Evolutionary conservation across 169 alveolate genomes (phyloP).

Genomic region (Plasmodium ovale): DNA sequence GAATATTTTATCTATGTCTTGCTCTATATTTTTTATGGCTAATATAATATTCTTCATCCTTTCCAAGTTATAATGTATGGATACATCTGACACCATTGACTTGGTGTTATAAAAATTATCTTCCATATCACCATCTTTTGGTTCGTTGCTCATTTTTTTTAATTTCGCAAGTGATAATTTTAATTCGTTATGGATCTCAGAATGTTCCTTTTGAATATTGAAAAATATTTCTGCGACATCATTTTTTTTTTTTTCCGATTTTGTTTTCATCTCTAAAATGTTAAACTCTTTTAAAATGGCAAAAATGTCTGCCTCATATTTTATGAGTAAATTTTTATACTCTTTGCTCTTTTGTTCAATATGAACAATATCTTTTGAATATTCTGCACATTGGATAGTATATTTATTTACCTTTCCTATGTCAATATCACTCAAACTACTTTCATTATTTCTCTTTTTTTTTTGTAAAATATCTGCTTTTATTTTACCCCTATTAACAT

Average conservation of each 20-base stretch:
- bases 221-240: neutral
- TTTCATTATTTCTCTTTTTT: neutral
- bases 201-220: neutral
- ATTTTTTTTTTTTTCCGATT: neutral
- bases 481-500: neutral
- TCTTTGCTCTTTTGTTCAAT: neutral
- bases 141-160: neutral
- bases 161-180: too few species aligned
- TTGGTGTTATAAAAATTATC: neutral
- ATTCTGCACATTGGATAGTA: neutral
- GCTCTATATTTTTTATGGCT: neutral
- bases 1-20: neutral
- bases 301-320: neutral
- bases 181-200: too few species aligned
- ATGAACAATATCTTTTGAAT: neutral
- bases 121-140: neutral
- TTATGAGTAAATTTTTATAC: neutral
- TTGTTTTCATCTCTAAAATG: neutral
- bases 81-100: neutral
- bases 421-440: neutral
- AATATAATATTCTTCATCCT: too few species aligned
- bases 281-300: neutral
- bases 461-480: neutral
- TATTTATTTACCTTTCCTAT: neutral
- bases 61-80: neutral